Evolutionary conservation across 768 basidiomycete species (phyloP).

Genomic region (Lactifluus echinatus): DNA sequence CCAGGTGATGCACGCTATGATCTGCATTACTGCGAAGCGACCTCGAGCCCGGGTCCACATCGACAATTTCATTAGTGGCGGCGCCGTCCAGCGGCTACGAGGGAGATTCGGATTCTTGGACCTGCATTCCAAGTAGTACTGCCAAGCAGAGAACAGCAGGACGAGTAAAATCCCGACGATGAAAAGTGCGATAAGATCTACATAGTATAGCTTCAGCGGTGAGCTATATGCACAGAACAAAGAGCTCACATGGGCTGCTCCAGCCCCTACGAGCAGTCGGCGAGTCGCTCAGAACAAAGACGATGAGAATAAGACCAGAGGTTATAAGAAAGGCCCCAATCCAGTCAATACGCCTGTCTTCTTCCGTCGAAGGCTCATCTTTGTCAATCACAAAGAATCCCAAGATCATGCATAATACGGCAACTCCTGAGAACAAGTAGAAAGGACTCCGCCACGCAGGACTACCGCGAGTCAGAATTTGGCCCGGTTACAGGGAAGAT

Average conservation of each 20-base stretch:
- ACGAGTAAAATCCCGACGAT: constrained; percentile 54
- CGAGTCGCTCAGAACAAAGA: constrained; percentile 67
- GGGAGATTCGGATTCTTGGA: constrained; percentile 16
- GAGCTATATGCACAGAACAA: neutral
- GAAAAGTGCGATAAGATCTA: constrained; percentile 66
- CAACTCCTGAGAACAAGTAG: constrained; percentile 53
- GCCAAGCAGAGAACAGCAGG: constrained; percentile 54
- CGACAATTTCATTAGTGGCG: constrained; percentile 56
- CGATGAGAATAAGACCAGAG: constrained; percentile 54
- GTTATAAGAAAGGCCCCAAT: constrained; percentile 62
- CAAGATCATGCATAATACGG: constrained; percentile 40
- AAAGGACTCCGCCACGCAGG: constrained; percentile 60
- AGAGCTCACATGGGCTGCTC: constrained; percentile 45
- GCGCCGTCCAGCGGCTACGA: constrained; percentile 33
- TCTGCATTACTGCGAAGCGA: constrained; percentile 50
- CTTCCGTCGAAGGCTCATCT: constrained; percentile 35
- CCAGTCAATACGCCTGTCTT: constrained; percentile 57
- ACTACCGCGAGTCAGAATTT: constrained; percentile 3
- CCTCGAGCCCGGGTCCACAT: constrained; percentile 57
- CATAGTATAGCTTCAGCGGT: constrained; percentile 18
- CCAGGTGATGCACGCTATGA: constrained; percentile 56
- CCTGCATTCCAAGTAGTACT: constrained; percentile 45
- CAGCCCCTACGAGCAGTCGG: constrained; percentile 51
- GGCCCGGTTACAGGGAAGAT: neutral
- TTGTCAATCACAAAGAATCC: constrained; percentile 53